Evolutionary conservation across 1,284 basidiomycete genomes (phyloP).

Genomic region (Serendipita sp.): DNA sequence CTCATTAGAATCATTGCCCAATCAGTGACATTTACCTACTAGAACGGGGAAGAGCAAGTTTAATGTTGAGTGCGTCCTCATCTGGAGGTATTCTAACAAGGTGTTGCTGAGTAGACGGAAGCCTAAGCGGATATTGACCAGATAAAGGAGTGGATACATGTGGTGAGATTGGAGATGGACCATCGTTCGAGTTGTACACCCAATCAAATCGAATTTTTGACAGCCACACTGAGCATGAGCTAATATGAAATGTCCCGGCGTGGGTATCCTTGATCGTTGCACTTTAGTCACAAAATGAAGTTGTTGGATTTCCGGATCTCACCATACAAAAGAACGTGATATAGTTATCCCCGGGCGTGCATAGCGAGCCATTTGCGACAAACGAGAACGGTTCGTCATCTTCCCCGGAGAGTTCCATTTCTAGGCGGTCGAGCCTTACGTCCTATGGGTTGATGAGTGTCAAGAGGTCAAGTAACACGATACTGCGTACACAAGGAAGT

Average conservation of each 20-base stretch:
- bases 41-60: slow-evolving; percentile 40
- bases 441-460: slow-evolving; percentile 14
- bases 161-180: slow-evolving; percentile 15
- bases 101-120: slow-evolving; percentile 15
- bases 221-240: slow-evolving; percentile 44
- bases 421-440: slow-evolving; percentile 18
- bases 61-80: slow-evolving; percentile 41
- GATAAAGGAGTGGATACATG: neutral
- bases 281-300: too few relatives aligned
- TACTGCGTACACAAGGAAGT: slow-evolving; percentile 53
- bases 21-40: slow-evolving; percentile 30
- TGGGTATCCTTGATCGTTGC: slow-evolving; percentile 38
- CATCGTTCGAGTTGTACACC: slow-evolving; percentile 25
- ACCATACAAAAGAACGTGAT: slow-evolving; percentile 56
- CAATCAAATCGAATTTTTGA: slow-evolving; percentile 46
- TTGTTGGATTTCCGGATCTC: slow-evolving; percentile 17
- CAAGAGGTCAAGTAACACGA: neutral
- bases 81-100: slow-evolving; percentile 49
- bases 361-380: slow-evolving; percentile 19
- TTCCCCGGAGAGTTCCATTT: slow-evolving; percentile 33
- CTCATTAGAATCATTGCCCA: slow-evolving; percentile 10
- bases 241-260: slow-evolving; percentile 45
- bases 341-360: slow-evolving; percentile 40
- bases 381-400: slow-evolving; percentile 38
- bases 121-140: neutral